Evolutionary conservation across 1,139 yeast species (phyloP).

Genomic region (Meyerozyma guilliermondii): DNA sequence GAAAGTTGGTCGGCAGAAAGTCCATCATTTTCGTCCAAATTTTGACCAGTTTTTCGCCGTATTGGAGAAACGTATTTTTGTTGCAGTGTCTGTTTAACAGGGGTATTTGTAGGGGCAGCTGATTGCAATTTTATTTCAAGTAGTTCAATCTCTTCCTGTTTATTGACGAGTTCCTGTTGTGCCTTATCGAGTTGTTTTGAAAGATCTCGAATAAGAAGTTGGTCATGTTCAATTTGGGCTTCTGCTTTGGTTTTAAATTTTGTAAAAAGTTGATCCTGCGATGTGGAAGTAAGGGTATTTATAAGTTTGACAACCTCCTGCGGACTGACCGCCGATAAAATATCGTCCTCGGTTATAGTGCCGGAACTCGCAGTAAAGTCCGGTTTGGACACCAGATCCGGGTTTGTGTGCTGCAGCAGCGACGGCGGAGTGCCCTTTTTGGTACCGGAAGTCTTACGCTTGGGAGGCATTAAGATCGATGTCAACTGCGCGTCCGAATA

Average conservation of each 20-base stretch:
- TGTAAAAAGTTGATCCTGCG: slow-evolving; percentile 31
- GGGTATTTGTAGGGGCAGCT: slow-evolving; percentile 3
- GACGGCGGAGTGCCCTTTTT: background rate
- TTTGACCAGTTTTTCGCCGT: slow-evolving; percentile 19
- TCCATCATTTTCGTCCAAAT: slow-evolving; percentile 11
- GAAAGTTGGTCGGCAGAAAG: slow-evolving; percentile 27
- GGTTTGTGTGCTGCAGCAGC: background rate
- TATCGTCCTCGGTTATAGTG: slow-evolving; percentile 29
- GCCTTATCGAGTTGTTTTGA: slow-evolving; percentile 22
- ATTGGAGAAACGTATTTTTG: slow-evolving; percentile 31
- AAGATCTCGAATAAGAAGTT: slow-evolving; percentile 22
- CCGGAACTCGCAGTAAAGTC: background rate
- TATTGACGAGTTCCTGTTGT: slow-evolving; percentile 21
- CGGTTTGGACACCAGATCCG: background rate
- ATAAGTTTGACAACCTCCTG: slow-evolving; percentile 27
- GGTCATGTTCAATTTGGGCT: slow-evolving; percentile 25
- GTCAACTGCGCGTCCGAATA: background rate
- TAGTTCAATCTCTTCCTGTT: slow-evolving; percentile 24
- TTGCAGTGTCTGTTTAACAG: background rate
- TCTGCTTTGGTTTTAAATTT: slow-evolving; percentile 25
- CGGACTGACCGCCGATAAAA: slow-evolving; percentile 21
- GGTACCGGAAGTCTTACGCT: background rate
- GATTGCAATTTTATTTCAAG: slow-evolving; percentile 11
- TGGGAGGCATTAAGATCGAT: background rate
- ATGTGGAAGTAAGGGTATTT: slow-evolving; percentile 28